These are phyloP conservation scores for Perkinsus marinus DNA, from an alignment of 169 alveolate genomes.

Conservation along the genomic window DNA sequence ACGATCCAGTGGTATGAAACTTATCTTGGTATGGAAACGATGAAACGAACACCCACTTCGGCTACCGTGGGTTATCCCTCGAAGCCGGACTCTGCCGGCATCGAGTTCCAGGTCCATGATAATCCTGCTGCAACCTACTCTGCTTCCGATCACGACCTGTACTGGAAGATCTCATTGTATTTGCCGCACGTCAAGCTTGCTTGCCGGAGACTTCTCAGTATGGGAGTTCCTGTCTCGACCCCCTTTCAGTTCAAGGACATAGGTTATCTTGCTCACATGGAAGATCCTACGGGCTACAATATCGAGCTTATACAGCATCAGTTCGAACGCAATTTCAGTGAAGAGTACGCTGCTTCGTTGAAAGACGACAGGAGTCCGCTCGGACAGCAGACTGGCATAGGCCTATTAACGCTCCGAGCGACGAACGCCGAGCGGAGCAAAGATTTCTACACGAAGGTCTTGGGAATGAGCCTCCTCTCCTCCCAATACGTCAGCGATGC, in stretches of 20 bases:
- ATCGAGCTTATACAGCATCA: not conserved
- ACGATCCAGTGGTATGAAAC: not conserved
- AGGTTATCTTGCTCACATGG: not conserved
- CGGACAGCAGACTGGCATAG: not conserved
- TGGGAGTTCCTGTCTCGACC: not conserved
- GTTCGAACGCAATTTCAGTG: not conserved
- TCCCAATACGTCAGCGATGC: not conserved
- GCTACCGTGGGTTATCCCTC: not conserved
- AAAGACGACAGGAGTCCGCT: not conserved
- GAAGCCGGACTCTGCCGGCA: not conserved
- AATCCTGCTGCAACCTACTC: not conserved
- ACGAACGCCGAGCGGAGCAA: not conserved
- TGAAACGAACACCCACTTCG: not conserved
- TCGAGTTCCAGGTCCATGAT: not conserved
- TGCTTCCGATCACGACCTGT: not conserved
- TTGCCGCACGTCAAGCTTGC: not conserved
- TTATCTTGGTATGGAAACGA: not conserved
- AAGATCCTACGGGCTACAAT: not conserved
- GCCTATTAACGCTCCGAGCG: not conserved
- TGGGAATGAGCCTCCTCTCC: not conserved
- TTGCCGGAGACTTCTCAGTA: not conserved
- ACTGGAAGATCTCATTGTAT: not conserved
- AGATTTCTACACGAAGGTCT: not conserved
- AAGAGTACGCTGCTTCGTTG: not conserved
- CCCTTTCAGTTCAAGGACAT: not conserved